A percentile compares a stretch with the other conserved stretches of the same genome.
Evolutionary conservation across 805 yeast genomes (phyloP).

Genomic region (Kluyveromyces aestuarii): DNA sequence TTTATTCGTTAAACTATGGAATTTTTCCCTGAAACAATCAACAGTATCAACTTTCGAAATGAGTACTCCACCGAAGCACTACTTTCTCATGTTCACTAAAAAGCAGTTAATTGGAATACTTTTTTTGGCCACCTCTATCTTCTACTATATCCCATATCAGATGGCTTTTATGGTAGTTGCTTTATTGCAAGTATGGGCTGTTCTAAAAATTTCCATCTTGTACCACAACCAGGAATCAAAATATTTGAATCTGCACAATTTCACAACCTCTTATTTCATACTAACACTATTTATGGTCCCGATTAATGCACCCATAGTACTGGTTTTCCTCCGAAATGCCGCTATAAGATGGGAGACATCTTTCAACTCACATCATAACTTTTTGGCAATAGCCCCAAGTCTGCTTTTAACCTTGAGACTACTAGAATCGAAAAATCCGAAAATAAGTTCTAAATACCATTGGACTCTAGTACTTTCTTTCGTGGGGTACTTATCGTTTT

Average conservation of each 20-base stretch:
- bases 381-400: slow-evolving; percentile 68
- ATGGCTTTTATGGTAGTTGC: slow-evolving; percentile 58
- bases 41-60: not conserved
- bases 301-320: slow-evolving; percentile 63
- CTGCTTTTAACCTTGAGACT: slow-evolving; percentile 49
- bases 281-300: slow-evolving; percentile 74
- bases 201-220: slow-evolving; percentile 30
- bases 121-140: slow-evolving; percentile 37
- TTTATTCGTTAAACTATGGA: not conserved
- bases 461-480: slow-evolving; percentile 30
- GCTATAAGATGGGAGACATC: slow-evolving; percentile 75
- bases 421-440: slow-evolving; percentile 40
- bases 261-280: slow-evolving; percentile 51
- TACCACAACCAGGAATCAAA: slow-evolving; percentile 4
- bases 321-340: slow-evolving; percentile 77
- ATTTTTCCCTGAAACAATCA: not conserved
- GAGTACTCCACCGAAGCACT: slow-evolving; percentile 1
- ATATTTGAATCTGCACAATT: slow-evolving; percentile 39
- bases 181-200: slow-evolving; percentile 47
- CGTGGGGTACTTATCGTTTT: slow-evolving; percentile 45
- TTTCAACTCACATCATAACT: slow-evolving; percentile 78
- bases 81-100: slow-evolving; percentile 7
- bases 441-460: slow-evolving; percentile 16
- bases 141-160: slow-evolving; percentile 71
- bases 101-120: slow-evolving; percentile 29